A percentile compares a stretch with the other conserved stretches of the same genome.
These are phyloP conservation scores for Eutrema salsugineum DNA, from an alignment of 441 rosid genomes.

Conservation along the genomic window DNA sequence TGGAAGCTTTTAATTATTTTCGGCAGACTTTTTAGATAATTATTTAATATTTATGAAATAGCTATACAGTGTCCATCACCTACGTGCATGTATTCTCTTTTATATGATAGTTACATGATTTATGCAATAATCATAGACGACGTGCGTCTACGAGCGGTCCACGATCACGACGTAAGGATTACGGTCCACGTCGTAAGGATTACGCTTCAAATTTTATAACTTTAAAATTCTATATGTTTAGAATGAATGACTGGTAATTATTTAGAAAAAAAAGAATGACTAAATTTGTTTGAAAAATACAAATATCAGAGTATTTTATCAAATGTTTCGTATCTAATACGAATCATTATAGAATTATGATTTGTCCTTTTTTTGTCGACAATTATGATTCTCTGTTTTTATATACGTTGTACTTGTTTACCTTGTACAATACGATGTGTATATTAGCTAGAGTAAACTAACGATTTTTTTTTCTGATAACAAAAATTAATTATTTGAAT, in stretches of 20 bases:
- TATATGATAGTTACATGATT: constrained; percentile 16
- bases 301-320: not conserved
- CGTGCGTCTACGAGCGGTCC: constrained; percentile 33
- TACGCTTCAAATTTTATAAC: constrained; percentile 3
- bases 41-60: not conserved
- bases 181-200: constrained; percentile 21
- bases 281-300: not conserved
- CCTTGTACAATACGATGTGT: not conserved
- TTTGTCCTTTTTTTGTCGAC: not conserved
- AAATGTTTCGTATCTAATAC: constrained; percentile 6
- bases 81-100: constrained; percentile 27
- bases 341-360: not conserved
- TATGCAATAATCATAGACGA: constrained; percentile 27
- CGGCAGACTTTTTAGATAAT: not conserved
- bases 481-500: no score
- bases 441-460: not conserved
- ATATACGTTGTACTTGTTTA: not conserved
- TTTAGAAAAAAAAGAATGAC: not conserved
- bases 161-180: constrained; percentile 17
- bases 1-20: not conserved
- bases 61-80: not conserved
- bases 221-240: not conserved
- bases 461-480: no score
- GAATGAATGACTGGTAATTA: not conserved
- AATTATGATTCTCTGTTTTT: not conserved